Percentiles rank a stretch among this genome's conserved stretches.
phyloP scores from a whole-genome alignment of 2,329 filamentous ascomycete genomes.

The Paecilomyces niveus region DNA sequence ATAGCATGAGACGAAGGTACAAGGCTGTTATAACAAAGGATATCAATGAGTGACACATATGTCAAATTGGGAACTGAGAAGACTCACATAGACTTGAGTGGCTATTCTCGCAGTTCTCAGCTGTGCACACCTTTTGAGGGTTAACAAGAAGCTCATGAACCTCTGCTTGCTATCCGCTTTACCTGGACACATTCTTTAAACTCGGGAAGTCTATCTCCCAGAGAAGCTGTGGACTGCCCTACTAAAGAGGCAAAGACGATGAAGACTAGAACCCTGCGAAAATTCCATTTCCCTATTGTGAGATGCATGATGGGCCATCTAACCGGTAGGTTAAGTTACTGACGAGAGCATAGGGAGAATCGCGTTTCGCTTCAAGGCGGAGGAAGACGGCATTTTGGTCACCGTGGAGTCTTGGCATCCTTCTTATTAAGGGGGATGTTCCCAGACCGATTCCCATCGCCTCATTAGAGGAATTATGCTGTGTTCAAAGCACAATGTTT shows the following conservation, averaged over 20 bases:
- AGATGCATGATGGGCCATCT: conserved; percentile 19
- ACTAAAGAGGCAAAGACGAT: conserved; percentile 25
- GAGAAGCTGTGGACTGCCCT: conserved; percentile 54
- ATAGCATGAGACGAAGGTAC: conserved; percentile 78
- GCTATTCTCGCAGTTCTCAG: conserved; percentile 68
- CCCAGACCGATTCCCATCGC: not conserved
- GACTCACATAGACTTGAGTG: conserved; percentile 66
- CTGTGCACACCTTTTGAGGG: conserved; percentile 61
- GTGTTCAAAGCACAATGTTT: not conserved
- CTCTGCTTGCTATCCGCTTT: conserved; percentile 8
- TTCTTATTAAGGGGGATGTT: not conserved
- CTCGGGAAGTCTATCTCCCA: conserved; percentile 78
- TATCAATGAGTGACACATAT: conserved; percentile 5
- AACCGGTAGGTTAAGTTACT: not conserved
- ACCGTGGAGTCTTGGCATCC: conserved; percentile 8
- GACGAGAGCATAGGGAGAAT: conserved; percentile 8
- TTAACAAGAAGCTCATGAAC: conserved; percentile 2
- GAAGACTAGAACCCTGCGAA: conserved; percentile 21
- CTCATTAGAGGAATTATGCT: not conserved
- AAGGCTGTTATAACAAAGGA: conserved; percentile 52
- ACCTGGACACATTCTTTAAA: conserved; percentile 84
- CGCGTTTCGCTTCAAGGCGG: conserved; percentile 6
- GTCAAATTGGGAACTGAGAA: conserved; percentile 53
- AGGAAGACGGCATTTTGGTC: conserved; percentile 5
- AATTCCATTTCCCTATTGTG: conserved; percentile 11